Evolutionary conservation across 208 protist genomes (phyloP).

Genomic region (Angomonas ambiguus): DNA sequence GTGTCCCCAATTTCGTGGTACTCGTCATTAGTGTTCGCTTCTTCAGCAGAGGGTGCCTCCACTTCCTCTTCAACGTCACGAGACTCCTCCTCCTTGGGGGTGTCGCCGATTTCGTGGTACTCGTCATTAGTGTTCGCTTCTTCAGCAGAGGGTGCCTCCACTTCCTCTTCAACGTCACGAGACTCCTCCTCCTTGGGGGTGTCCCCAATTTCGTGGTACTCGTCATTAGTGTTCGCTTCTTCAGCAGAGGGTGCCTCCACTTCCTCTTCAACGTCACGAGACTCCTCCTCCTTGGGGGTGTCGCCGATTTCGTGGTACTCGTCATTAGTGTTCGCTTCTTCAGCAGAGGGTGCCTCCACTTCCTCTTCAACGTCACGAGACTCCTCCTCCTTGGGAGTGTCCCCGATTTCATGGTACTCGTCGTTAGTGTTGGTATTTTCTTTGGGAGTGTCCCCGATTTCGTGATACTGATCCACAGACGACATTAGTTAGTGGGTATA

Average conservation of each 20-base stretch:
- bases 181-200: slow-evolving; percentile 19
- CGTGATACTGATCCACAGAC: background rate
- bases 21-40: slow-evolving; percentile 23
- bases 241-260: slow-evolving; percentile 10
- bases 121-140: slow-evolving; percentile 26
- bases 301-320: background rate
- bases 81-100: slow-evolving; percentile 14
- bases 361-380: no score
- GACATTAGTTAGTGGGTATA: background rate
- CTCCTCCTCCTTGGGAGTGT: background rate
- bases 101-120: slow-evolving; percentile 10
- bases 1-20: slow-evolving; percentile 7
- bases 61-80: slow-evolving; percentile 26
- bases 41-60: slow-evolving; percentile 23
- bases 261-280: background rate
- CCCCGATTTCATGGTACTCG: background rate
- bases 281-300: slow-evolving; percentile 17
- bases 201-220: slow-evolving; percentile 7
- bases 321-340: no score
- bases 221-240: slow-evolving; percentile 19
- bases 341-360: no score
- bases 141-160: slow-evolving; percentile 23
- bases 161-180: slow-evolving; percentile 24
- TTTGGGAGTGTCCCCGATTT: background rate
- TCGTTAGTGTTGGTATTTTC: background rate